Base-by-base conservation (phyloP, 78 protist genomes). In the Chrysochromulina tobinii region DNA sequence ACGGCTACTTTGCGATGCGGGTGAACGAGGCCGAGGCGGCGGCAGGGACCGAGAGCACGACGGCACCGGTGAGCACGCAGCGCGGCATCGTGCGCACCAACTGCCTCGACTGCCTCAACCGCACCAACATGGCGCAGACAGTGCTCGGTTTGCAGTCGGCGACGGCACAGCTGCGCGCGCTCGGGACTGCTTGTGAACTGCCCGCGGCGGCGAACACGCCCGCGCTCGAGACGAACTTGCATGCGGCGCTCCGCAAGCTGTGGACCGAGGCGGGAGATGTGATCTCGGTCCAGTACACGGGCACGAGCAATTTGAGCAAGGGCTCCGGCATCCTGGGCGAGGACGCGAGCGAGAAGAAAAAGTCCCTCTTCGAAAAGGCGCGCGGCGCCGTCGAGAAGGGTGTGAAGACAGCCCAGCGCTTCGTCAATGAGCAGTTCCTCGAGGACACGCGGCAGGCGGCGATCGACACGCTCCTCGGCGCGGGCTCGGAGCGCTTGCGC, bases 41-140 rank as follows among this genome's bases (percentile, higher is more conserved):
- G 38, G 38, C 38, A 0, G 38, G 38, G 38, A 0, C 38, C 38
- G 38, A 38, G 38, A 38, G 64, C 64, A 59, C 7, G 64, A 0
- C 64, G 7, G 12, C 64, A 59, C 64, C 64, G 64, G 23, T 15
- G 51, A 14, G 8, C 15, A 6, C 9, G 67, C 94, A 92, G 83
- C n/a, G 86, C 14, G 77, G 85, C 11, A 51, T 72, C 11, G 51
- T 93, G 89, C 91, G 94, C 54, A 73, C 83, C 25, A 93, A 93
- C 64, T 93, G 94, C 54, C 69, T 93, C n/a, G 94, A 93, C 81
- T 93, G 92, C 75, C 89, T 93, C 55, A 89, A 93, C 58, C 91
- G 94, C 23, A 93, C 94, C 59, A 93, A 93, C 68, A 51, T 93
- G 27, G 73, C 17, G 23, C 89, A 86, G 66, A 12, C 58, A 3